Conservation (phyloP, 805 yeast genomes). For the Starmerella roubikii region DNA sequence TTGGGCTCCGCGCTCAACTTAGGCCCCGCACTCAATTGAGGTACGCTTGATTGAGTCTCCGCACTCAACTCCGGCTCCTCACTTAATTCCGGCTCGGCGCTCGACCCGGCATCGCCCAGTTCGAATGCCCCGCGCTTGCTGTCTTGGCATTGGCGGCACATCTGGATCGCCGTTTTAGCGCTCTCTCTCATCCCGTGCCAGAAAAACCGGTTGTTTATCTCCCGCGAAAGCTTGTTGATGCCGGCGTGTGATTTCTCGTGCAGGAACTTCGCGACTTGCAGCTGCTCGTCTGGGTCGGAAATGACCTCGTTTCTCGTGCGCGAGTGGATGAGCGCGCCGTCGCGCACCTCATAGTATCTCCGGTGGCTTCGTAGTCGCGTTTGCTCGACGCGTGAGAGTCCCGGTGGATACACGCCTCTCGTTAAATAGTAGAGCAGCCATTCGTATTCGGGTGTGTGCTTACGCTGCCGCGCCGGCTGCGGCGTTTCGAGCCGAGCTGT, state of each 20-base stretch:
- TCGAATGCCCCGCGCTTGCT: too few species aligned
- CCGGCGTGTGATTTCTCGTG: slow-evolving; percentile 67
- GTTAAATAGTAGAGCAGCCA: slow-evolving; percentile 63
- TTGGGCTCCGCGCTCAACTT: too few species aligned
- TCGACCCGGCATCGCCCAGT: too few species aligned
- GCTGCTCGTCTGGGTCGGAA: slow-evolving; percentile 57
- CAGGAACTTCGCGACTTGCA: slow-evolving; percentile 54
- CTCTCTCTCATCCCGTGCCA: slow-evolving; percentile 88
- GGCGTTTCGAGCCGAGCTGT: too few species aligned
- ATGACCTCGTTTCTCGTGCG: slow-evolving; percentile 60
- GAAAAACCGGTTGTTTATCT: slow-evolving; percentile 66
- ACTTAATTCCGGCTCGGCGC: too few species aligned
- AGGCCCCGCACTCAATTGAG: too few species aligned
- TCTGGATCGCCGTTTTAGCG: slow-evolving; percentile 61
- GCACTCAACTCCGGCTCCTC: too few species aligned
- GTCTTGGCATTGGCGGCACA: too few species aligned
- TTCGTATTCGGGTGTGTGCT: slow-evolving; percentile 40
- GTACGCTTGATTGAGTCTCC: too few species aligned
- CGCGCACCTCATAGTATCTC: slow-evolving; percentile 55
- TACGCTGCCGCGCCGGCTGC: too few species aligned
- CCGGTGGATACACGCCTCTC: slow-evolving; percentile 76
- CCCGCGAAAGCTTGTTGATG: slow-evolving; percentile 71
- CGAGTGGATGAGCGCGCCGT: slow-evolving; percentile 62
- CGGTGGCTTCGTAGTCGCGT: slow-evolving; percentile 72
- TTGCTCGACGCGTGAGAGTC: slow-evolving; percentile 70